These are phyloP conservation scores for Mortierella sp. DNA, from an alignment of 371 early-diverging fungal species.

Conservation along the genomic window DNA sequence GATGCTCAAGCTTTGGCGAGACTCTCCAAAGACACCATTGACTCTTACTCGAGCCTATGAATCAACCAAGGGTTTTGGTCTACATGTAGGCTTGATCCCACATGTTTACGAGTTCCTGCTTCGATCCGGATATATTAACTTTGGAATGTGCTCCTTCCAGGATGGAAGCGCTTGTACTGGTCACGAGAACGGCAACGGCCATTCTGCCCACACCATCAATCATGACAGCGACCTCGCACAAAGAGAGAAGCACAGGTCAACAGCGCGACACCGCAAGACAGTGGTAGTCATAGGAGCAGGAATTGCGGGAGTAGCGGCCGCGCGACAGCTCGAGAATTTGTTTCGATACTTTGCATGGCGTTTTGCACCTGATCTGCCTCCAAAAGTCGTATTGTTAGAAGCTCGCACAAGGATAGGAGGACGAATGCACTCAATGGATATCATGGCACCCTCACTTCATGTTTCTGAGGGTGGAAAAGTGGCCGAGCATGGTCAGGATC, in stretches of 20 bases:
- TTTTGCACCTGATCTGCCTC: conserved; percentile 31
- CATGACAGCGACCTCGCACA: too few species aligned
- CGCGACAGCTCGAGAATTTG: conserved; percentile 47
- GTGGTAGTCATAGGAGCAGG: conserved; percentile 48
- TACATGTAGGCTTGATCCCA: conserved; percentile 34
- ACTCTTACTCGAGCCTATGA: conserved; percentile 28
- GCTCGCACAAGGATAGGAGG: conserved; percentile 48
- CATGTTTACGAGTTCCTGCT: conserved; percentile 50
- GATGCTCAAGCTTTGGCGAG: conserved; percentile 48
- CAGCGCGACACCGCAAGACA: conserved; percentile 3
- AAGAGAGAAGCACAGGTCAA: background rate
- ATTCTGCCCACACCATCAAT: background rate
- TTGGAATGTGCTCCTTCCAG: conserved; percentile 36
- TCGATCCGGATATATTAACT: conserved; percentile 53
- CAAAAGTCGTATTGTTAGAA: conserved; percentile 47
- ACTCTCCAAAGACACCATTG: conserved; percentile 31
- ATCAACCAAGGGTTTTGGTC: conserved; percentile 25
- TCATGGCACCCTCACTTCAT: conserved; percentile 12
- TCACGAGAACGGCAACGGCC: background rate
- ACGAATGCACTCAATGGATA: conserved; percentile 44
- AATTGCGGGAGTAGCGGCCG: conserved; percentile 43
- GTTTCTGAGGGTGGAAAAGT: background rate
- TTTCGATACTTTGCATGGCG: conserved; percentile 27
- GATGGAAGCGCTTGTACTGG: background rate
- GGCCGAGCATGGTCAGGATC: background rate